A percentile compares a stretch with the other conserved stretches of the same genome.
Conservation (phyloP, 306 rosid species). For the Ochetophila trinervis region DNA sequence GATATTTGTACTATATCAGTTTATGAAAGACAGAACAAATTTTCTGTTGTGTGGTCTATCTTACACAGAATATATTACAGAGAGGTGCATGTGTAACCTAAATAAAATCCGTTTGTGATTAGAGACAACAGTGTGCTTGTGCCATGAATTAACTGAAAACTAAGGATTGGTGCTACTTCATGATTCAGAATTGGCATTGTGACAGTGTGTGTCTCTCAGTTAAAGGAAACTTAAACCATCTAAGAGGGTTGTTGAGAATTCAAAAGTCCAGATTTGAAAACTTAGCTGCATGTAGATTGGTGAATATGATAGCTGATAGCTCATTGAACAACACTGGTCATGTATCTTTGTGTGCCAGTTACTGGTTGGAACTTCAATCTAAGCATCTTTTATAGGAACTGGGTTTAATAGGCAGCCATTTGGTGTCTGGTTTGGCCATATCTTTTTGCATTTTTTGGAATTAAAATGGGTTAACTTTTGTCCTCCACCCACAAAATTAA, state of each 20-base stretch:
- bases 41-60: no score
- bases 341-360: background rate
- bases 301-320: background rate
- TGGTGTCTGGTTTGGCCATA: conserved; percentile 2
- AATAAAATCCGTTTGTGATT: no score
- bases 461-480: background rate
- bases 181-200: background rate
- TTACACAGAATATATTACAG: no score
- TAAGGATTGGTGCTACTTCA: background rate
- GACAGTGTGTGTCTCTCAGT: background rate
- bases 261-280: background rate
- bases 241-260: background rate
- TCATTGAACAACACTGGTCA: background rate
- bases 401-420: background rate
- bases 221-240: conserved; percentile 1
- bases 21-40: no score
- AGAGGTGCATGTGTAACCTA: no score
- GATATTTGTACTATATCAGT: background rate
- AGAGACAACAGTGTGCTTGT: no score
- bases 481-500: no score
- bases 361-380: background rate
- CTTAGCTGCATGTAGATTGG: background rate
- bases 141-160: background rate
- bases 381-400: background rate
- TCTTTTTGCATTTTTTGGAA: background rate